These are phyloP conservation scores for Paraphaeosphaeria sporulosa DNA, from an alignment of 2,329 filamentous ascomycete species.

Conservation along the genomic window DNA sequence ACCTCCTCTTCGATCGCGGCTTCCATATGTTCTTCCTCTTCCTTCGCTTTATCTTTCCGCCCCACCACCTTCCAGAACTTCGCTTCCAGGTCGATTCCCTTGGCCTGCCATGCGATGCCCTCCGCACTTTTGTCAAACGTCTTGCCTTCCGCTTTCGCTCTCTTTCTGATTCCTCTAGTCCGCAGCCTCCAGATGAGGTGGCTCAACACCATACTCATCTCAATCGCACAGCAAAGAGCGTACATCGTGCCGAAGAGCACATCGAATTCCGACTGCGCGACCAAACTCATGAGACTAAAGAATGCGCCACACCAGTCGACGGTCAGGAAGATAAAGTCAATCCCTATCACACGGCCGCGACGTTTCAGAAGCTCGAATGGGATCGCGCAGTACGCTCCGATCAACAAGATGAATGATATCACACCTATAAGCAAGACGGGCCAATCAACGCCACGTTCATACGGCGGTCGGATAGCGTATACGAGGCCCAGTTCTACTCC, in stretches of 20 bases:
- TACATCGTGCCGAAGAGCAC: slow-evolving; percentile 66
- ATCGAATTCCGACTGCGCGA: slow-evolving; percentile 66
- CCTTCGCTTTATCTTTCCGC: neutral
- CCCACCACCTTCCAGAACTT: slow-evolving; percentile 18
- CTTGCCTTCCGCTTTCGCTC: slow-evolving; percentile 51
- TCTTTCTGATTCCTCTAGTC: slow-evolving; percentile 58
- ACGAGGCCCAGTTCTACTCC: slow-evolving; percentile 63
- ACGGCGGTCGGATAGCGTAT: slow-evolving; percentile 61
- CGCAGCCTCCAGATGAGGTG: slow-evolving; percentile 65
- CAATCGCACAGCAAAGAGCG: slow-evolving; percentile 62
- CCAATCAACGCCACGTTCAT: slow-evolving; percentile 58
- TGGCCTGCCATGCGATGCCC: slow-evolving; percentile 29
- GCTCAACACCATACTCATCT: slow-evolving; percentile 64
- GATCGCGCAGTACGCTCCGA: slow-evolving; percentile 62
- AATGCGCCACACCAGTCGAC: slow-evolving; percentile 68
- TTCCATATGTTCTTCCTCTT: neutral
- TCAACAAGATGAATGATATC: slow-evolving; percentile 62
- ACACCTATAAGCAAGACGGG: slow-evolving; percentile 63
- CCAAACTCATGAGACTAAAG: slow-evolving; percentile 67
- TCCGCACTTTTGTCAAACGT: slow-evolving; percentile 61
- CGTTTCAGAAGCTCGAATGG: slow-evolving; percentile 68
- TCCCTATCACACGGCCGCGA: slow-evolving; percentile 64
- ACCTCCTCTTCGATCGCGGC: neutral
- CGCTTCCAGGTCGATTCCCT: slow-evolving; percentile 29
- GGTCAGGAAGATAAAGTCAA: slow-evolving; percentile 63